Percentiles rank a stretch among this genome's conserved stretches.
These are phyloP conservation scores for Cyclocybe cylindracea DNA, from an alignment of 768 basidiomycete species.

Conservation along the genomic window DNA sequence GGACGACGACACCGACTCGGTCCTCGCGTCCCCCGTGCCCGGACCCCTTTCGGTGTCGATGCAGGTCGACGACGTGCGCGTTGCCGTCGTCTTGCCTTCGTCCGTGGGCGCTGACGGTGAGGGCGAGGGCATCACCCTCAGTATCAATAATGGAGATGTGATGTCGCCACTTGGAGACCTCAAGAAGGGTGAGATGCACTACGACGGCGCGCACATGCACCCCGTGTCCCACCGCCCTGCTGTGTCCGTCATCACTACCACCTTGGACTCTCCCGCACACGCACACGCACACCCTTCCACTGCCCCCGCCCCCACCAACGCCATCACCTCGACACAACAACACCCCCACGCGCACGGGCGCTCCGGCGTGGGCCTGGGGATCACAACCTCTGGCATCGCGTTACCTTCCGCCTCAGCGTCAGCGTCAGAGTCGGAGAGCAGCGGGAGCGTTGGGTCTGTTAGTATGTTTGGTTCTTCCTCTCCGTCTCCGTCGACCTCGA, in stretches of 20 bases:
- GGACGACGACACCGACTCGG: slow-evolving; percentile 10
- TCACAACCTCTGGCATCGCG: background rate
- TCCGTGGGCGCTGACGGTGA: no score
- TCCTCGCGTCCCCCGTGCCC: slow-evolving; percentile 10
- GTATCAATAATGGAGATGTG: no score
- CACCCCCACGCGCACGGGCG: no score
- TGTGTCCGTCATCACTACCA: background rate
- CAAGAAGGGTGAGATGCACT: slow-evolving; percentile 25
- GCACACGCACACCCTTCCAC: background rate
- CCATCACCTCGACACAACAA: no score
- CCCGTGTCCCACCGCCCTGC: slow-evolving; percentile 40
- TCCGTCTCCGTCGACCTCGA: slow-evolving; percentile 7
- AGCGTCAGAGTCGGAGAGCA: no score
- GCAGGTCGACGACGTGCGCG: slow-evolving; percentile 9
- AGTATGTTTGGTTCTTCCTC: background rate
- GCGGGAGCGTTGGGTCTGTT: no score
- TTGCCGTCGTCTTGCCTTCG: background rate
- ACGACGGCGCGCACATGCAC: slow-evolving; percentile 54
- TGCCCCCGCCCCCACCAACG: background rate
- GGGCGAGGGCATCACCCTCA: background rate
- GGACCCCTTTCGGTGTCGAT: background rate
- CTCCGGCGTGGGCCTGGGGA: slow-evolving; percentile 4
- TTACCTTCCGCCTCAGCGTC: background rate
- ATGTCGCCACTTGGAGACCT: background rate
- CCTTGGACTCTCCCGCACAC: background rate